These are phyloP conservation scores for Solanum rostratum DNA, from an alignment of 257 asterid species.

Conservation along the genomic window DNA sequence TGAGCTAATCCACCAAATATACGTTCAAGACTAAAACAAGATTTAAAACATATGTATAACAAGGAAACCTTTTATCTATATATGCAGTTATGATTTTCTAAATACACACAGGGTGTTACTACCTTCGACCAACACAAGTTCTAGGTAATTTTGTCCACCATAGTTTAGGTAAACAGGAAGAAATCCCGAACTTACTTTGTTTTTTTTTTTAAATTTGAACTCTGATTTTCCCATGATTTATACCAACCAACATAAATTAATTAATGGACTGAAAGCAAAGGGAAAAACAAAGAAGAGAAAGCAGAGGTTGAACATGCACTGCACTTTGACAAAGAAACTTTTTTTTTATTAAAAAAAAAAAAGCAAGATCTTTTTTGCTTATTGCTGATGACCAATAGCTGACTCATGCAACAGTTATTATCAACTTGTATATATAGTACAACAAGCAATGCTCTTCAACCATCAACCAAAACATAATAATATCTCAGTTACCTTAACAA, in stretches of 20 bases:
- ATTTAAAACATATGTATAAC: too few species aligned
- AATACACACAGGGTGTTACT: not conserved
- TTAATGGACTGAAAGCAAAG: not conserved
- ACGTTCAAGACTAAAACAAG: too few species aligned
- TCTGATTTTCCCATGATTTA: too few species aligned
- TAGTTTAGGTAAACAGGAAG: not conserved
- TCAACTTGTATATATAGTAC: not conserved
- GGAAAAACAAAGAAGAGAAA: not conserved
- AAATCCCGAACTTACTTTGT: not conserved
- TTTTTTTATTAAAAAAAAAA: not conserved
- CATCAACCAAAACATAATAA: not conserved
- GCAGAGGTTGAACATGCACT: not conserved
- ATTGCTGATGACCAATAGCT: not conserved
- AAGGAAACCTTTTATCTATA: not conserved
- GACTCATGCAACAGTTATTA: not conserved
- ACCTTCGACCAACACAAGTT: not conserved
- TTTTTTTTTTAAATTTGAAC: too few species aligned
- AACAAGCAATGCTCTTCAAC: not conserved
- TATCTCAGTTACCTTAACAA: not conserved
- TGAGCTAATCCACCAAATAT: too few species aligned
- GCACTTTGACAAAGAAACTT: not conserved
- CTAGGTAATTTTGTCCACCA: too few species aligned
- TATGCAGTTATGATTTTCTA: not conserved
- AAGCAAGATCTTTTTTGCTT: not conserved
- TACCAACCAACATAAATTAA: too few species aligned